A percentile compares a stretch with the other conserved stretches of the same genome.
These are phyloP conservation scores for Fusarium sterilihyphosum DNA, from an alignment of 2,329 filamentous ascomycete species.

Conservation along the genomic window DNA sequence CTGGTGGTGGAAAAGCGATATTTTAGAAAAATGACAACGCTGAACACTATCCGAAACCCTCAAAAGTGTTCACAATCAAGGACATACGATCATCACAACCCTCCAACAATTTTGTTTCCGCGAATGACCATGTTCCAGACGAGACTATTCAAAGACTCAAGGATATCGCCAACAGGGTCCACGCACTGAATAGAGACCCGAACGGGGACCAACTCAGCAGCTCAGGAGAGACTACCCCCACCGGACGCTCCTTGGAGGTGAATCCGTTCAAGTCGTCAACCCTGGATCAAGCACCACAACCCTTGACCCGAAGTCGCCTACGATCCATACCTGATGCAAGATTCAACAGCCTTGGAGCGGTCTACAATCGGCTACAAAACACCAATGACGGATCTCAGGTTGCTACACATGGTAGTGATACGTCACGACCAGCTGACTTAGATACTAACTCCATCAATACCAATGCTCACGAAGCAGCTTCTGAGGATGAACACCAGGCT, in stretches of 20 bases:
- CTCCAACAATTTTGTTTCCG: neutral
- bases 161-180: neutral
- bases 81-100: neutral
- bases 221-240: neutral
- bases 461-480: neutral
- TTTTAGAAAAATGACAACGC: constrained; percentile 24
- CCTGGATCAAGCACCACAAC: constrained; percentile 1
- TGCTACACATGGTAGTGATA: constrained; percentile 31
- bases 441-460: neutral
- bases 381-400: constrained; percentile 20
- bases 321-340: constrained; percentile 15
- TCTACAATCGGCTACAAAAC: constrained; percentile 5
- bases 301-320: constrained; percentile 22
- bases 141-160: neutral
- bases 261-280: neutral
- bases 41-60: neutral
- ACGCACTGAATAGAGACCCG: neutral
- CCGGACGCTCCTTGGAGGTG: neutral
- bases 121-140: neutral
- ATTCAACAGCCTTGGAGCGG: constrained; percentile 18
- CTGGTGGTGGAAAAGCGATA: constrained; percentile 6
- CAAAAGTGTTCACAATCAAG: neutral
- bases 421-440: neutral
- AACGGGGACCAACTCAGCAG: neutral
- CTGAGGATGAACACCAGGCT: neutral